Base-by-base conservation (phyloP, 2,329 filamentous ascomycete species). In the Penicillium thymicola region DNA sequence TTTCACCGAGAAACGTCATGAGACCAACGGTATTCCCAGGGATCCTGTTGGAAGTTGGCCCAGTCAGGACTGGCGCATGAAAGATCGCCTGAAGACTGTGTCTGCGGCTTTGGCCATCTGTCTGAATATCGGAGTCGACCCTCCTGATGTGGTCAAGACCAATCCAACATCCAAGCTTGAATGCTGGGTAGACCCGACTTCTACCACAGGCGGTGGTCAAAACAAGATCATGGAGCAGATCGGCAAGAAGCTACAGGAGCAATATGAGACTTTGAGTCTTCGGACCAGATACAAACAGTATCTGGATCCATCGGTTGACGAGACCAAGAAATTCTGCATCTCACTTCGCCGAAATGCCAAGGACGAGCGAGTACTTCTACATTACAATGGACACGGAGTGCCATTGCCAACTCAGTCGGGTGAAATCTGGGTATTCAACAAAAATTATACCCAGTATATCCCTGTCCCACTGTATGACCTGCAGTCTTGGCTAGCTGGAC, bases 351-450 rank as follows among this genome's bases (percentile, higher is more conserved):
- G 92, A 60, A 97, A 96, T 70, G 93, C 94, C 47, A 96, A 97
- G 74, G 92, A 97, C 57, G 94, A 99, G 77, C 83, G 94, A 48
- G 91, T 99, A 2, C 79, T 99, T n/a, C 90, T 99, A 67, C 94
- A 99, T 72, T 99, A 99, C 80, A 99, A 99, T 67, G 94, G 94
- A 16, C 94, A 99, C 73, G 94, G 94, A 45, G 94, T 99, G 11
- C 94, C 94, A 1, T 91, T 97, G 69, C 94, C 94, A 3, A 99
- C 94, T 0, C 86, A 89, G 3, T 97, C 93, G 5, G 94, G 94
- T 14, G 94, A 99, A 74, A 96, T 99, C 21, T 99, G 94, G 94
- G 95, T 97, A 5, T 99, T 99, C 75, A 99, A 99, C 76, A 93
- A 94, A 66, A 97, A 91, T 65, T 99, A 97, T 72, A 99, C 94